Evolutionary conservation across 805 yeast genomes (phyloP), one percentile per base, ranked within the genome.

Genomic region (Deakozyma indianensis): DNA sequence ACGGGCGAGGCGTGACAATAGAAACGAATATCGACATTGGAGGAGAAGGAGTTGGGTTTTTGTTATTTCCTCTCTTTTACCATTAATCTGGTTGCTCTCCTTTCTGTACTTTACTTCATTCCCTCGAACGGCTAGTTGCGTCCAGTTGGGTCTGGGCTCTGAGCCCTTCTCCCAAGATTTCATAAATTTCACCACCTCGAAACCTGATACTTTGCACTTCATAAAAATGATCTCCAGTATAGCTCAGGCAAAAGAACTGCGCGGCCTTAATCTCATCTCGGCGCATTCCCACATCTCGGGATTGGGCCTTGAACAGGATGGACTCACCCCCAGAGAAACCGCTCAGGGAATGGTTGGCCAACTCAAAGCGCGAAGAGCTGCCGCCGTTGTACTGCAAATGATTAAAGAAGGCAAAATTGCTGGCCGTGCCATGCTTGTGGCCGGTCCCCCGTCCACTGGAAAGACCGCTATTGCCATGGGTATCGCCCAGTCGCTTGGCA

Each of bases 221-320:
- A n/a, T n/a, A n/a, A 56, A 61, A 67, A 55, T 66, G 22, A 64
- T 65, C 45, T 53, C 67, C 21, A 65, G 71, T 22, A 58, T 63
- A 23, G 59, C 65, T 27, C 67, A 67, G 43, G 50, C 70, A 43
- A 73, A 67, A 48, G 77, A 75, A 49, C 57, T 71, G 41, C 71
- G 75, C 44, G 76, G 79, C n/a, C 70, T 84, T 47, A 80, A 88
- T 43, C 72, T 87, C 54, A 80, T 87, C 47, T 95, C 97, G 1
- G 95, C 97, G n/a, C 99, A 92, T 64, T 87, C 96, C 3, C 99
- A 92, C 65, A 92, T 92, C 61, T 74, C 92, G 22, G 98, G 98
- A 0, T 73, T 92, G 24, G 99, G 99, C n/a, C 74, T 92, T 45
- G 97, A 90, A 63, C 55, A 58, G 35, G 96, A 87, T 51, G 76